Percentiles rank a stretch among this genome's conserved stretches.
Evolutionary conservation across 2,329 filamentous ascomycete genomes (phyloP).

Genomic region (Aspergillus novoparasiticus): DNA sequence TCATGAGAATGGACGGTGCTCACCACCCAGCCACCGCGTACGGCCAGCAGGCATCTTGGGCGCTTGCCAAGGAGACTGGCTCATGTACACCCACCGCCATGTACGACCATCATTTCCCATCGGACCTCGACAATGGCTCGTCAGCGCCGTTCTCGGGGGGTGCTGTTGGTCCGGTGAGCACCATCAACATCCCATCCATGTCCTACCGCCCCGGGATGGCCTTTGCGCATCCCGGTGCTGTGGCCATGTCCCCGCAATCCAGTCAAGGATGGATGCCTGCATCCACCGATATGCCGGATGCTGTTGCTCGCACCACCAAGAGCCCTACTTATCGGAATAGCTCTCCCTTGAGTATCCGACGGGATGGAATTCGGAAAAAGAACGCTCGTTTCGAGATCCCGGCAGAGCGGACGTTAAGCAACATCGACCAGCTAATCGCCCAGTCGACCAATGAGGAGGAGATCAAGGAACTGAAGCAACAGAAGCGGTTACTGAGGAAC

Average conservation of each 20-base stretch:
- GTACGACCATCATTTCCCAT: slow-evolving; percentile 62
- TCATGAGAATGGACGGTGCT: slow-evolving; percentile 62
- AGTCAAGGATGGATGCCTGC: slow-evolving; percentile 59
- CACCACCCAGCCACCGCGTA: slow-evolving; percentile 45
- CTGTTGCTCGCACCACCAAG: slow-evolving; percentile 56
- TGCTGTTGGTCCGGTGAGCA: slow-evolving; percentile 43
- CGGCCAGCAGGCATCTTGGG: slow-evolving; percentile 60
- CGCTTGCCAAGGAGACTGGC: slow-evolving; percentile 66
- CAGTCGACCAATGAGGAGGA: slow-evolving; percentile 81
- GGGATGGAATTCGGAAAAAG: slow-evolving; percentile 96
- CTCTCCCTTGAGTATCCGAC: slow-evolving; percentile 72
- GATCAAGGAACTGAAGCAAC: slow-evolving; percentile 97
- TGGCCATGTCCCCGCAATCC: slow-evolving; percentile 64
- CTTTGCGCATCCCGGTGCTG: slow-evolving; percentile 51
- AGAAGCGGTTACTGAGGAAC: slow-evolving; percentile 92
- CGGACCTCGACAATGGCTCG: slow-evolving; percentile 53
- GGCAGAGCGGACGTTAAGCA: slow-evolving; percentile 85
- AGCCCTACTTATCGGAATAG: slow-evolving; percentile 70
- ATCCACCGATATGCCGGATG: slow-evolving; percentile 52
- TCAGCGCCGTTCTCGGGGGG: slow-evolving; percentile 46
- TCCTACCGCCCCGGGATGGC: slow-evolving; percentile 52
- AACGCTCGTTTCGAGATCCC: slow-evolving; percentile 98
- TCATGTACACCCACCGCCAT: slow-evolving; percentile 73
- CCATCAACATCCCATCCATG: slow-evolving; percentile 42
- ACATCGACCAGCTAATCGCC: slow-evolving; percentile 90